Evolutionary conservation across 2,329 filamentous ascomycete genomes (phyloP).

Genomic region (Calcarisporium arbuscula): DNA sequence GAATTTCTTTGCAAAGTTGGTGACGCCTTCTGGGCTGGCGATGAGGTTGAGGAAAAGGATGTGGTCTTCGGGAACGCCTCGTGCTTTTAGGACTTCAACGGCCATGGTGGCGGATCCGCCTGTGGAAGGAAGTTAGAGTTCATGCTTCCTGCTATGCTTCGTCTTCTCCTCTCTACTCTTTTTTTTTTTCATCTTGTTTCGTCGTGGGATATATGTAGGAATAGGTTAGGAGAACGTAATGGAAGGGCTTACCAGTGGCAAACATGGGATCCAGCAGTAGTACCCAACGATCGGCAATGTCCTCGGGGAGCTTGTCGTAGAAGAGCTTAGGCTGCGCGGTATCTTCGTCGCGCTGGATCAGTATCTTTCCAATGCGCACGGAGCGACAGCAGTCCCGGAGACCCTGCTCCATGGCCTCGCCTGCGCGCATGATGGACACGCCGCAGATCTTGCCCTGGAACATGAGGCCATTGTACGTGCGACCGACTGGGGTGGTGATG

Average conservation of each 20-base stretch:
- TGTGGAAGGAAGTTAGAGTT: constrained; percentile 36
- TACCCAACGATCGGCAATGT: constrained; percentile 90
- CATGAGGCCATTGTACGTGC: constrained; percentile 81
- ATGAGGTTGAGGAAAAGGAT: constrained; percentile 97
- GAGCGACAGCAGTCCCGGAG: constrained; percentile 93
- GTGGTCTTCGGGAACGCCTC: constrained; percentile 88
- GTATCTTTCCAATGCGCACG: constrained; percentile 96
- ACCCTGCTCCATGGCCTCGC: constrained; percentile 97
- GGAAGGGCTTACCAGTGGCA: constrained; percentile 76
- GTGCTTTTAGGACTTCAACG: constrained; percentile 82
- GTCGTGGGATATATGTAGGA: neutral
- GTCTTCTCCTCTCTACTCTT: constrained; percentile 5
- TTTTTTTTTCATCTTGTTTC: neutral
- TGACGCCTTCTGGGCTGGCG: constrained; percentile 88
- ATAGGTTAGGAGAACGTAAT: too few species aligned
- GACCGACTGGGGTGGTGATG: constrained; percentile 86
- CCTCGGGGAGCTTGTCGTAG: constrained; percentile 94
- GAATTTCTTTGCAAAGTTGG: constrained; percentile 82
- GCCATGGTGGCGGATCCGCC: constrained; percentile 96
- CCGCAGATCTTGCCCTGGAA: constrained; percentile 99
- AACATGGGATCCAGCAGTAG: constrained; percentile 97
- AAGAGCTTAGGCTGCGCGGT: constrained; percentile 88
- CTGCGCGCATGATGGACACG: constrained; percentile 96
- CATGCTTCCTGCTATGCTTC: too few species aligned
- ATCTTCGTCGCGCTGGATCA: constrained; percentile 96